Conservation (phyloP, 2,329 filamentous ascomycete species). For the Blumeria graminis region DNA sequence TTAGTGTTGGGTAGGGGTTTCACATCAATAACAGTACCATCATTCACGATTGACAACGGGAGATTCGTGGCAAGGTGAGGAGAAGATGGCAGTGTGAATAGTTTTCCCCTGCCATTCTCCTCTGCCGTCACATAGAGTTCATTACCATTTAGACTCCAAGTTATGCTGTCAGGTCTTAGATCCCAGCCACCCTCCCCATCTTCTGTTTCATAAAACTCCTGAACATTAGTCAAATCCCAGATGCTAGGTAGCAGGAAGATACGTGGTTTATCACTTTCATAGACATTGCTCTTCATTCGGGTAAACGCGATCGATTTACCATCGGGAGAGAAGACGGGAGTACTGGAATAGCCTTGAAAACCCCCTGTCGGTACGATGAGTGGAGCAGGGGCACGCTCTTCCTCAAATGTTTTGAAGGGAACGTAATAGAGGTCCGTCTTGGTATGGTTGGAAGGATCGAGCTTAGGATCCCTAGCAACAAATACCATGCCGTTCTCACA, state of each 20-base stretch:
- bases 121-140: constrained; percentile 54
- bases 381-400: constrained; percentile 24
- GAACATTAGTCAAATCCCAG: constrained; percentile 27
- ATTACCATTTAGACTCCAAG: constrained; percentile 33
- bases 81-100: constrained; percentile 36
- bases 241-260: constrained; percentile 41
- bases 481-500: constrained; percentile 41
- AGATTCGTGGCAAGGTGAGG: constrained; percentile 23
- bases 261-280: constrained; percentile 59
- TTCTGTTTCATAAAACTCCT: constrained; percentile 35
- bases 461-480: constrained; percentile 46
- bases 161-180: constrained; percentile 27
- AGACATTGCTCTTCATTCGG: constrained; percentile 51
- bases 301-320: constrained; percentile 51
- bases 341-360: constrained; percentile 37
- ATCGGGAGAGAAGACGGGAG: constrained; percentile 50
- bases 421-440: constrained; percentile 63
- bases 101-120: constrained; percentile 33
- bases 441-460: constrained; percentile 51
- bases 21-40: constrained; percentile 30
- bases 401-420: constrained; percentile 34
- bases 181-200: constrained; percentile 43
- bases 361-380: constrained; percentile 30
- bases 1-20: constrained; percentile 24
- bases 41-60: constrained; percentile 24